Percentiles rank a stretch among this genome's conserved stretches.
Evolutionary conservation across 2,329 filamentous ascomycete genomes (phyloP).

Genomic region (Penicillium crustosum): DNA sequence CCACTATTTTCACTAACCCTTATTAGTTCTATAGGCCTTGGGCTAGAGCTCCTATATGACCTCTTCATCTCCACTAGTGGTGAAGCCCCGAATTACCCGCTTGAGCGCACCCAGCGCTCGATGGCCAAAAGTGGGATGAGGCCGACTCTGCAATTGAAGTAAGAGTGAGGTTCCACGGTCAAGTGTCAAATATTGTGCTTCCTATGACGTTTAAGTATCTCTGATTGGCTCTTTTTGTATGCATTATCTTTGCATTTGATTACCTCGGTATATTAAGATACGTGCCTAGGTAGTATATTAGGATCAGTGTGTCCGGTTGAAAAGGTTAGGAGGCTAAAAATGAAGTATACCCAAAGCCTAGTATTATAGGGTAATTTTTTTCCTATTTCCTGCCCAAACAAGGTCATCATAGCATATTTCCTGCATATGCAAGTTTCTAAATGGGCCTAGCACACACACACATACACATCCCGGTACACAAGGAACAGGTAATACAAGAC

Average conservation of each 20-base stretch:
- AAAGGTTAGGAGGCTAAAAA: neutral
- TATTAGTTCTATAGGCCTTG: constrained; percentile 51
- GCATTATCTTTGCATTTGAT: neutral
- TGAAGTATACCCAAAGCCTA: neutral
- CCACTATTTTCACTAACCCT: constrained; percentile 42
- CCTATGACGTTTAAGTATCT: neutral
- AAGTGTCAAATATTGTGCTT: neutral
- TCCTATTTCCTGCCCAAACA: neutral
- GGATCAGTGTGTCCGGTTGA: neutral
- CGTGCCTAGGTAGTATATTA: too few species aligned
- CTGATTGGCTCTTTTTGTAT: neutral
- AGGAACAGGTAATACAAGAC: constrained; percentile 7
- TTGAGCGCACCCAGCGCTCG: constrained; percentile 43
- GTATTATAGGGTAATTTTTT: neutral
- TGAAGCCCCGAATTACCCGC: constrained; percentile 54
- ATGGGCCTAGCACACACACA: neutral
- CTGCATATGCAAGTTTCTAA: constrained; percentile 11
- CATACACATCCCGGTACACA: neutral
- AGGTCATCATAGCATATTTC: neutral
- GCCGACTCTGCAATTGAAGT: constrained; percentile 28
- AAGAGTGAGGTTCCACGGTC: neutral
- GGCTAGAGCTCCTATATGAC: constrained; percentile 49
- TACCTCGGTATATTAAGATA: neutral
- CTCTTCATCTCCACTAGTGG: constrained; percentile 53
- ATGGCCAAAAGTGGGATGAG: constrained; percentile 47